phyloP scores from a whole-genome alignment of 805 yeast genomes.

The Ogataea thermomethanolica region DNA sequence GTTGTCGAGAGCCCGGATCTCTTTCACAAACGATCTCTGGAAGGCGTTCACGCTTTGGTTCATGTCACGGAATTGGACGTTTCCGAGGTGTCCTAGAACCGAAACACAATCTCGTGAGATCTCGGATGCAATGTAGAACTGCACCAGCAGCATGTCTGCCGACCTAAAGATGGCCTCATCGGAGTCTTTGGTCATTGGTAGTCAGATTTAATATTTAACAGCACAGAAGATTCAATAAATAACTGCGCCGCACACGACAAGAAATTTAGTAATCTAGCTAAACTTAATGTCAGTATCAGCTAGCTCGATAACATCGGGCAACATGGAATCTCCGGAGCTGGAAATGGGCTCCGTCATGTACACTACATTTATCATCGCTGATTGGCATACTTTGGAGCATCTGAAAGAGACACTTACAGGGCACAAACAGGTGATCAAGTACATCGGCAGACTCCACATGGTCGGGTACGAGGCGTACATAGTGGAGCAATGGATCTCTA shows the following conservation, averaged over 20 bases:
- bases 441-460: constrained; percentile 45
- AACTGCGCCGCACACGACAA: constrained; percentile 11
- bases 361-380: constrained; percentile 42
- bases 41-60: constrained; percentile 77
- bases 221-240: constrained; percentile 8
- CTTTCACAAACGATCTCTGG: constrained; percentile 88
- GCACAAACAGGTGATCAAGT: constrained; percentile 35
- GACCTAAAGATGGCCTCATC: constrained; percentile 42
- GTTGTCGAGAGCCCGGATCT: constrained; percentile 78
- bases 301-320: neutral
- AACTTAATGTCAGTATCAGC: constrained; percentile 5
- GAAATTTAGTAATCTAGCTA: neutral
- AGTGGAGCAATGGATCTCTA: constrained; percentile 92
- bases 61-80: constrained; percentile 85
- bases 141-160: constrained; percentile 95
- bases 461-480: constrained; percentile 84
- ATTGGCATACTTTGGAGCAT: constrained; percentile 49
- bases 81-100: constrained; percentile 80
- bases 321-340: neutral
- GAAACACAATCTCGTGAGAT: constrained; percentile 83
- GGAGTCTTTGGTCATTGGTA: constrained; percentile 18
- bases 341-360: constrained; percentile 6
- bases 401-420: constrained; percentile 38
- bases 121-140: constrained; percentile 87
- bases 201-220: constrained; percentile 7